Evolutionary conservation across 139 green algal genomes (phyloP).

Genomic region (Diplosphaera chodatii): DNA sequence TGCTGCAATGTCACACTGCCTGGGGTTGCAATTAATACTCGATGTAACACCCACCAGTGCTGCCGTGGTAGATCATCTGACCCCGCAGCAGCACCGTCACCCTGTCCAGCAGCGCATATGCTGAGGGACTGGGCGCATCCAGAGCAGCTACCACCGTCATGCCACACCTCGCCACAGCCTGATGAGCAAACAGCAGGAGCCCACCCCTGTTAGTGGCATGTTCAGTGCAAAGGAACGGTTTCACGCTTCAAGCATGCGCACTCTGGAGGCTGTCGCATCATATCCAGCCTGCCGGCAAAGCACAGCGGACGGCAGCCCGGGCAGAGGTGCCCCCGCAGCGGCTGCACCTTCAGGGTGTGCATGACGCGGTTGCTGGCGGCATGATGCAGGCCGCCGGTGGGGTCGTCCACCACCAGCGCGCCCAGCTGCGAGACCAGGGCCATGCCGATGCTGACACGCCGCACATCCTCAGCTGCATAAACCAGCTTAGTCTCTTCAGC

Average conservation of each 20-base stretch:
- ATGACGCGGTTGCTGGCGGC: constrained; percentile 52
- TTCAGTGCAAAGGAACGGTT: no score
- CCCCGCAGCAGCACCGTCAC: constrained; percentile 52
- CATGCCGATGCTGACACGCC: constrained; percentile 48
- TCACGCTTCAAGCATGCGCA: no score
- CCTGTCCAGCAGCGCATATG: constrained; percentile 59
- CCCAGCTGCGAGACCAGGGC: constrained; percentile 50
- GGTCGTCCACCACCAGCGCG: constrained; percentile 66
- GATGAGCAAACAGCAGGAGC: no score
- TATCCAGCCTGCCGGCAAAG: no score
- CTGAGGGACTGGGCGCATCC: constrained; percentile 50
- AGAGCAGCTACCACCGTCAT: constrained; percentile 66
- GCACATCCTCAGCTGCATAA: constrained; percentile 20
- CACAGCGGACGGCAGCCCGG: no score
- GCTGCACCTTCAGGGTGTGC: neutral
- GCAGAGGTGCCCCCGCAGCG: no score
- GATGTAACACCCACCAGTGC: constrained; percentile 12
- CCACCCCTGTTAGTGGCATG: no score
- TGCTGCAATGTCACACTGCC: no score
- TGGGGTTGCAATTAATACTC: neutral
- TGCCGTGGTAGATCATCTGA: constrained; percentile 41
- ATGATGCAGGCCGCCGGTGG: constrained; percentile 57
- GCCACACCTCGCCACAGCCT: constrained; percentile 32
- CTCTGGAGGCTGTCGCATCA: no score
- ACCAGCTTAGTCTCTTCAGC: neutral